Conservation (phyloP, 495 filamentous ascomycete species). For the Evernia prunastri region DNA sequence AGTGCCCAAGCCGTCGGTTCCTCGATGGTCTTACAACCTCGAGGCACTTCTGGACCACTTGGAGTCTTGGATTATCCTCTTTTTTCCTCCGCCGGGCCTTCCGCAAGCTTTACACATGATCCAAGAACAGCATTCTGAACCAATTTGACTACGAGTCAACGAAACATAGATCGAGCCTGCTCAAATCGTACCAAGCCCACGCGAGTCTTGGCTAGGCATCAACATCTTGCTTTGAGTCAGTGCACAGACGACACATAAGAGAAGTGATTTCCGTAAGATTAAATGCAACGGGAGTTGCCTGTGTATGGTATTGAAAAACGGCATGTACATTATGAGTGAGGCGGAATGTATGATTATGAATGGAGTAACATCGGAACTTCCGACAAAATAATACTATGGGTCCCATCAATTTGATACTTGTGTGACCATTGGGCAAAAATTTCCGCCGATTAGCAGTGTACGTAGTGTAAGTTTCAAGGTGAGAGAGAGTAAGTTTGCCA, state of each 20-base stretch:
- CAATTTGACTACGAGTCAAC: neutral
- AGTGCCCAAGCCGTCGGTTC: neutral
- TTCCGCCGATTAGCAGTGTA: too few species aligned
- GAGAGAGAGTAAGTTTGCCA: too few species aligned
- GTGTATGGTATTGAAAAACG: neutral
- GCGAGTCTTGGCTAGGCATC: neutral
- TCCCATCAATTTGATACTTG: too few species aligned
- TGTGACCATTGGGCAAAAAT: too few species aligned
- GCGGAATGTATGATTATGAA: neutral
- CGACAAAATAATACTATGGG: neutral
- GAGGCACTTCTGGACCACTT: neutral
- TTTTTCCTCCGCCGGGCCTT: neutral
- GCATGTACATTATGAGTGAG: neutral
- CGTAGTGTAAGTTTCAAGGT: too few species aligned
- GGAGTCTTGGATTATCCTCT: neutral
- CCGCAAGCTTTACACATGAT: neutral
- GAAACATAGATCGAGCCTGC: neutral
- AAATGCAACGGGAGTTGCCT: neutral
- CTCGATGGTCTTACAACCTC: neutral
- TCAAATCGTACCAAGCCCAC: neutral
- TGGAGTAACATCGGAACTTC: neutral
- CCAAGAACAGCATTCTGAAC: neutral
- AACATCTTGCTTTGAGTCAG: neutral
- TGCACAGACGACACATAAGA: neutral
- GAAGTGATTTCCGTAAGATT: conserved; percentile 2